Percentiles rank a stretch among this genome's conserved stretches.
phyloP scores from a whole-genome alignment of 1,284 basidiomycete species.

The Cronartium ribicola region DNA sequence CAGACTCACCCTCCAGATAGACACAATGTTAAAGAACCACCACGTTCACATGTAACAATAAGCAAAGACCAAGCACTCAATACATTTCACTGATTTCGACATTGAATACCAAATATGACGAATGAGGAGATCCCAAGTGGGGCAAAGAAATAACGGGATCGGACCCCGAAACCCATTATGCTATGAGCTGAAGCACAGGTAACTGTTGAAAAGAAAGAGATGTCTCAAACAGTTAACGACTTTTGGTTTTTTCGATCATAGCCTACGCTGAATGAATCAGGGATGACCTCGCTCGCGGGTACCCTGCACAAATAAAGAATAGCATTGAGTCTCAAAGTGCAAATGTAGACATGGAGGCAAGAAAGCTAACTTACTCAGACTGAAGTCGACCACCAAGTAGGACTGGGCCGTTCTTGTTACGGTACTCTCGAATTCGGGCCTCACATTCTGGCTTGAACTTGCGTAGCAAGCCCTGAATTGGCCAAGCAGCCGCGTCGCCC shows the following conservation, averaged over 20 bases:
- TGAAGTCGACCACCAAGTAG: slow-evolving; percentile 79
- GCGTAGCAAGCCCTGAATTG: slow-evolving; percentile 88
- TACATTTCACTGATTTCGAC: not conserved
- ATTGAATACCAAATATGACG: no score
- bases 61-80: not conserved
- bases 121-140: no score
- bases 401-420: slow-evolving; percentile 73
- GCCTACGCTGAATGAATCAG: slow-evolving; percentile 39
- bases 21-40: no score
- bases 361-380: slow-evolving; percentile 54
- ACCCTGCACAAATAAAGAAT: slow-evolving; percentile 11
- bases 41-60: not conserved
- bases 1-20: no score
- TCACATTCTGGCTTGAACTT: slow-evolving; percentile 96
- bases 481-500: slow-evolving; percentile 97
- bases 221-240: not conserved
- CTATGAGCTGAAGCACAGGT: not conserved
- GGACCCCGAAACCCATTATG: no score
- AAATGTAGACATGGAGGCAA: not conserved
- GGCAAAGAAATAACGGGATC: no score
- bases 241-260: slow-evolving; percentile 28
- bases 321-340: not conserved
- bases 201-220: not conserved
- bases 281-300: slow-evolving; percentile 30
- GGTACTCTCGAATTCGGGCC: slow-evolving; percentile 73